phyloP scores from a whole-genome alignment of 257 asterid genomes.

The Forsythia viridissima region DNA sequence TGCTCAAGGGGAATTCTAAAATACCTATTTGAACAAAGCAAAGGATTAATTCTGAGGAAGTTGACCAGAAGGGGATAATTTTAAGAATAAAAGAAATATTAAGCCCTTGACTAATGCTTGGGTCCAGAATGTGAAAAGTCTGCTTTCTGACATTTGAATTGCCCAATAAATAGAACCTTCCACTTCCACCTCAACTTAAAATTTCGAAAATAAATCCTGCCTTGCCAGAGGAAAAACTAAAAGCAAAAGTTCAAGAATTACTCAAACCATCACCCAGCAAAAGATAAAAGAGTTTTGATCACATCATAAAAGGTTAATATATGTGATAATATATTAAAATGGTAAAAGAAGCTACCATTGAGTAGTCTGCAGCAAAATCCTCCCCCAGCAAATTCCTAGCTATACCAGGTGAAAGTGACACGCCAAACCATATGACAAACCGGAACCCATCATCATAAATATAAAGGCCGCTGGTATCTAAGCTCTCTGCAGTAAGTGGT shows the following conservation, averaged over 20 bases:
- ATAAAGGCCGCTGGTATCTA: conserved; percentile 86
- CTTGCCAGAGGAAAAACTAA: neutral
- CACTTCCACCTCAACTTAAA: conserved; percentile 2
- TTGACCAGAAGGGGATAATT: neutral
- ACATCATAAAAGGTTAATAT: conserved; percentile 11
- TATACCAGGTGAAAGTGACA: conserved; percentile 78
- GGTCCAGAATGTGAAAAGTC: conserved; percentile 2
- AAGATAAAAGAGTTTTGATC: neutral
- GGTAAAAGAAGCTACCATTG: conserved; percentile 55
- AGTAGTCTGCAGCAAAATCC: conserved; percentile 69
- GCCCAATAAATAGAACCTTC: neutral
- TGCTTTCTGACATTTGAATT: conserved; percentile 4
- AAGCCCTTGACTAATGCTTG: conserved; percentile 15
- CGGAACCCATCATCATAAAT: conserved; percentile 88
- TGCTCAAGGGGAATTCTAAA: neutral
- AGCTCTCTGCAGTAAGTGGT: conserved; percentile 81
- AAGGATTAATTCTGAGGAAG: neutral
- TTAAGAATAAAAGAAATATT: neutral
- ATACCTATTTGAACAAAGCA: neutral
- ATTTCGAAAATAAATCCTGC: neutral
- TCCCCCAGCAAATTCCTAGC: conserved; percentile 73
- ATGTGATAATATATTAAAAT: neutral
- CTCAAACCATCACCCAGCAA: neutral
- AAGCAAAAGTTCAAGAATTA: neutral
- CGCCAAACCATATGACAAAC: conserved; percentile 91